Base-by-base conservation (phyloP, 208 protist species). In the Leishmania tarentolae region DNA sequence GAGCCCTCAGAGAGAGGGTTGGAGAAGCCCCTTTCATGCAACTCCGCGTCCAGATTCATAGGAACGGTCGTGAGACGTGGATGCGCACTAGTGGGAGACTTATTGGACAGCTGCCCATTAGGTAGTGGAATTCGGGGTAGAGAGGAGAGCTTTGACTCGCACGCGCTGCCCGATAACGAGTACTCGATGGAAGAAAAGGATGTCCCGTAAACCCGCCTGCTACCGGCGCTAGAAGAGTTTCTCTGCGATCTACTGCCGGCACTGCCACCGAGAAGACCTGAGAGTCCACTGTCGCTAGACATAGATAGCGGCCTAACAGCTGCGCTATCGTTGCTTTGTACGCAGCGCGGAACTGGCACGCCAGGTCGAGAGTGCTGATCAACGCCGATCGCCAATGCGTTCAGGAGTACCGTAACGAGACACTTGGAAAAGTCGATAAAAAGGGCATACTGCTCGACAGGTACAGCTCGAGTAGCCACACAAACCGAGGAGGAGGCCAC, bases 401-500 rank as follows among this genome's bases (percentile, higher is more conserved):
- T 86, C 44, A 82, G 40, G 8, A 86, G 82, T 65, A 79, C 71
- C 0, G 78, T 68, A 37, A 86, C 42, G 53, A 86, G 57, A 68
- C 65, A 76, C 52, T 76, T 65, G 19, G 82, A 82, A 40, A 86
- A 86, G 66, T 82, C 78, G 42, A 86, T 80, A 57, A 86, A 82
- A 46, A 42, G 50, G 2, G 52, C n/a, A 70, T 82, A 86, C 56
- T 82, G 82, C 19, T 28, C 31, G 17, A 82, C 9, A 1, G 63
- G 15, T 24, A 66, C 66, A n/a, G 42, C 74, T 24, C 44, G 46
- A 44, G n/a, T 65, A 37, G 42, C 53, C 37, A 57, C 47, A 28
- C 59, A 44, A 2, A 28, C 63, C 15, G 76, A 17, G n/a, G 59
- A 17, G 35, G 63, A 44, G 15, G 61, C 17, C 35, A 63, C 4